Evolutionary conservation across 1,139 yeast genomes (phyloP).

Genomic region (Saccharomyces hybrid): DNA sequence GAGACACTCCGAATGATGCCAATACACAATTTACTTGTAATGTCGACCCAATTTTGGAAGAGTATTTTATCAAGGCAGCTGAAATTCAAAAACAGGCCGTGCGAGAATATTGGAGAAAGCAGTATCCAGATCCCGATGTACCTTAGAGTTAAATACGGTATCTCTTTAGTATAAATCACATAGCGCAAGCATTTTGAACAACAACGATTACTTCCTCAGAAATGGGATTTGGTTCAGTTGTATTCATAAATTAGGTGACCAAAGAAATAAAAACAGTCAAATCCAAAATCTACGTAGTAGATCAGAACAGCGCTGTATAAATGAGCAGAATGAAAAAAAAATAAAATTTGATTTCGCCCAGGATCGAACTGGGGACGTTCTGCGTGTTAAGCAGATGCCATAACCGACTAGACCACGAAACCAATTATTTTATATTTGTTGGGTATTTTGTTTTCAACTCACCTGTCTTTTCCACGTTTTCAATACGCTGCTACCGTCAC

Average conservation of each 20-base stretch:
- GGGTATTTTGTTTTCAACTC: neutral
- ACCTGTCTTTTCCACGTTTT: neutral
- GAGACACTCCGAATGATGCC: neutral
- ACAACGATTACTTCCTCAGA: neutral
- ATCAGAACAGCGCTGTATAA: too few relatives aligned
- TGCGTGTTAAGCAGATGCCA: conserved; percentile 99
- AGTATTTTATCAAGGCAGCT: neutral
- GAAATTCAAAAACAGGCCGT: neutral
- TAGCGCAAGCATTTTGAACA: neutral
- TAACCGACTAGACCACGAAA: conserved; percentile 97
- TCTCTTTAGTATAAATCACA: neutral
- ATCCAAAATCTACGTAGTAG: neutral
- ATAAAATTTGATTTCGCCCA: conserved; percentile 75
- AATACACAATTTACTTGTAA: neutral
- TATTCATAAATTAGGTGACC: neutral
- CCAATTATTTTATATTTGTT: conserved; percentile 27
- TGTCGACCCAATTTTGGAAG: neutral
- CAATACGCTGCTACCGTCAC: neutral
- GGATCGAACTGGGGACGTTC: conserved; percentile 99
- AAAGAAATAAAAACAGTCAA: neutral
- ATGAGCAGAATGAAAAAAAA: neutral
- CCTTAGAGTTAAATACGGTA: neutral
- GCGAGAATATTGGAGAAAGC: neutral
- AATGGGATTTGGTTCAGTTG: neutral
- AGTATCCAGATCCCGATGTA: neutral